These are phyloP conservation scores for Tagetes erecta DNA, from an alignment of 129 eudicot species.

Conservation along the genomic window DNA sequence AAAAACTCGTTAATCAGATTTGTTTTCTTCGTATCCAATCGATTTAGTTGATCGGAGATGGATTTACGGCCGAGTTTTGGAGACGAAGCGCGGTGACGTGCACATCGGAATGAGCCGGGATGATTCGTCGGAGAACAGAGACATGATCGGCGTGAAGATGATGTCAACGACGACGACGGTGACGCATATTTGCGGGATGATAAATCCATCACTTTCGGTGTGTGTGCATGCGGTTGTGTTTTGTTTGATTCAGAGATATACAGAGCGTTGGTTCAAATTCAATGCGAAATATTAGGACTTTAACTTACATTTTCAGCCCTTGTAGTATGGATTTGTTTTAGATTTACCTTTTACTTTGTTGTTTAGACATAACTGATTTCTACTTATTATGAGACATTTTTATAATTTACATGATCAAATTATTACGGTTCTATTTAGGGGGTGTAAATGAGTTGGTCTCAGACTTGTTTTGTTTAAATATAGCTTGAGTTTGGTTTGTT, in stretches of 20 bases:
- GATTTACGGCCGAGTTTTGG: slow-evolving; percentile 20
- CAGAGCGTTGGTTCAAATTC: slow-evolving; percentile 23
- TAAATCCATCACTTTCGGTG: slow-evolving; percentile 32
- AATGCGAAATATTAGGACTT: slow-evolving; percentile 27
- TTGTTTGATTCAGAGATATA: slow-evolving; percentile 25
- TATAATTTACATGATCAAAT: too few relatives aligned
- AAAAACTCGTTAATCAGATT: slow-evolving; percentile 46
- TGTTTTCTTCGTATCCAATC: slow-evolving; percentile 31
- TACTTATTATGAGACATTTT: too few relatives aligned
- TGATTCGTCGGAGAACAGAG: slow-evolving; percentile 71
- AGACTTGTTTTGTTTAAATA: too few relatives aligned
- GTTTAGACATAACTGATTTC: too few relatives aligned
- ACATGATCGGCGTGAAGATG: slow-evolving; percentile 39
- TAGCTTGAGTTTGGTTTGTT: too few relatives aligned
- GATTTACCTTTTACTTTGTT: slow-evolving; percentile 4
- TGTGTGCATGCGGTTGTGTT: slow-evolving; percentile 33
- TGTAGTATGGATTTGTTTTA: background rate
- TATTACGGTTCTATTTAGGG: too few relatives aligned
- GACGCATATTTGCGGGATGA: slow-evolving; percentile 26
- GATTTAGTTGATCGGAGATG: slow-evolving; percentile 22
- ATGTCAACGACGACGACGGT: slow-evolving; percentile 8
- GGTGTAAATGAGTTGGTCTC: too few relatives aligned
- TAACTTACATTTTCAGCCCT: background rate
- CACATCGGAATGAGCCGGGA: slow-evolving; percentile 72
- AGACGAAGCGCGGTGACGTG: slow-evolving; percentile 39